Evolutionary conservation across 441 rosid species (phyloP), one percentile per base, ranked within the genome.

Genomic region (Omphalea diandra): DNA sequence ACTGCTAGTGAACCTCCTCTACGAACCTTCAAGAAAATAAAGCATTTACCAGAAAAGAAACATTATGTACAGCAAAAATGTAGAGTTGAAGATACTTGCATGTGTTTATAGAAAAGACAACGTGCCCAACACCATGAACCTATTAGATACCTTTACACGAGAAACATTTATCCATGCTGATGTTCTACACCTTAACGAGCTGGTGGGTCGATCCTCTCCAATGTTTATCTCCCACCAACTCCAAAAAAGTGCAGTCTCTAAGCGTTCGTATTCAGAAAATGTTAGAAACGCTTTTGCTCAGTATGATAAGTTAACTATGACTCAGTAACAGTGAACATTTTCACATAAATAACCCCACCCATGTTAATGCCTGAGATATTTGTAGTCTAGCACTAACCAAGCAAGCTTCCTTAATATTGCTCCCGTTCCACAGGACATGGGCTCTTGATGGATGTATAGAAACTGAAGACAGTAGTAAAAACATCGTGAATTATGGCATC

Each of bases 11-110:
- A 84, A 68, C 67, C 46, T 26, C 18, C 75, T 88, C 27, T 81
- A 88, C 4, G 88, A 87, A 41, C 83, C 88, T 6, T 83, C 89
- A 1, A 80, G 79, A 47, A 76, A 77, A 71, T 83, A 86, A 59
- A 78, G 77, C 40, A 78, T 77, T 56, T 83, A 82, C 76, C 68
- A 76, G 66, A 77, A 68, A 57, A 77, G 84, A 70, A 84, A 81
- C 77, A 59, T 90, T 22, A 68, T 76, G 78, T 3, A 63, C 17
- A 71, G 53, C 60, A 44, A 67, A 55, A 75, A 67, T 11, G 60
- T 75, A 2, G 86, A 74, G 76, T 70, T 82, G 2, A 75, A 67
- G 29, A 57, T 88, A 18, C 73, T 87, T 15, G 60, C 82, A 2
- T 87, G 89, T 58, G 79, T 90, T 62, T 84, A 85, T 63, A 73